Evolutionary conservation across 768 basidiomycete genomes (phyloP).

Genomic region (Suillus sp.): DNA sequence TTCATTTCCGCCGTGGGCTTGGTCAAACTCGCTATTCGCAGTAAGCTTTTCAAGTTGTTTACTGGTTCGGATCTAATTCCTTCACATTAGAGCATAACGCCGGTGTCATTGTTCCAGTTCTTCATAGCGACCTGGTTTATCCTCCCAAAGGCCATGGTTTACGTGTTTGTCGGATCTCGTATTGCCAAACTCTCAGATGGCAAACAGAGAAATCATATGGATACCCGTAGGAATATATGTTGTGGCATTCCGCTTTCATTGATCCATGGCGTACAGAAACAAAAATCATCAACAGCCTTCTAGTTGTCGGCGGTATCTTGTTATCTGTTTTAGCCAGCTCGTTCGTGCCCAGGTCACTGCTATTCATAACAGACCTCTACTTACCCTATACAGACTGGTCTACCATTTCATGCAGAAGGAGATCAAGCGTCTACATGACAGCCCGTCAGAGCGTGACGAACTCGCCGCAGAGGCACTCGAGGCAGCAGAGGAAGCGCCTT

Average conservation of each 20-base stretch:
- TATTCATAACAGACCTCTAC: conserved; percentile 13
- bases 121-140: conserved; percentile 68
- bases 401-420: conserved; percentile 66
- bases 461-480: conserved; percentile 62
- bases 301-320: conserved; percentile 61
- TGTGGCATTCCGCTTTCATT: conserved; percentile 10
- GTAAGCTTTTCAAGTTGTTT: conserved; percentile 42
- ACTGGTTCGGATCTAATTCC: conserved; percentile 14
- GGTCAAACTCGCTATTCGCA: conserved; percentile 79
- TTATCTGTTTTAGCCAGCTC: conserved; percentile 64
- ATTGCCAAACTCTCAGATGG: conserved; percentile 78
- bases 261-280: conserved; percentile 45
- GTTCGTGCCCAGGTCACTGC: conserved; percentile 43
- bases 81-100: conserved; percentile 60
- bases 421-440: conserved; percentile 53
- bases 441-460: conserved; percentile 51
- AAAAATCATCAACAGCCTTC: conserved; percentile 61
- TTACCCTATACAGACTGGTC: conserved; percentile 52
- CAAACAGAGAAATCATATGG: conserved; percentile 72
- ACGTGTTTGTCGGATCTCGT: conserved; percentile 78
- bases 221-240: conserved; percentile 53
- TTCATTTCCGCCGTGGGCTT: conserved; percentile 87
- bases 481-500: conserved; percentile 60
- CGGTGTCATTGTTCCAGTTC: conserved; percentile 78
- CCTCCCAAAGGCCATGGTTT: conserved; percentile 70